Conservation (phyloP, 1,284 basidiomycete genomes). For the Xerocomus cyaneibrunnescens region DNA sequence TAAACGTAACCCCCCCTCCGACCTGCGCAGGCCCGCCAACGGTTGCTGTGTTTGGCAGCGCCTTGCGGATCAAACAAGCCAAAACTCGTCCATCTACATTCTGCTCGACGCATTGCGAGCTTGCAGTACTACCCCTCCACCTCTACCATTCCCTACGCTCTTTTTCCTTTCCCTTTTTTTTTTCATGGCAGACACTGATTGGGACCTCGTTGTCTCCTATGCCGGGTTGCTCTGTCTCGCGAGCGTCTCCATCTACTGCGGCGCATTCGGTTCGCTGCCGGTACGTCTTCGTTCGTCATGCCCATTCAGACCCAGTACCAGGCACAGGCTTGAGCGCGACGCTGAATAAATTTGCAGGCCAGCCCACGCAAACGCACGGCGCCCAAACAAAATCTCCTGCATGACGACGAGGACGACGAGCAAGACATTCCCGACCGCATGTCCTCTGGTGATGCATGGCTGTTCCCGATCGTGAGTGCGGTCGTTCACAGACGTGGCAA, state of each 20-base stretch:
- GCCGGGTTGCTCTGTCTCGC: slow-evolving; percentile 65
- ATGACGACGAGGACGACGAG: slow-evolving; percentile 37
- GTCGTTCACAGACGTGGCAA: too few relatives aligned
- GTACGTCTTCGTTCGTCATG: slow-evolving; percentile 39
- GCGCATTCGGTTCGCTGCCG: slow-evolving; percentile 65
- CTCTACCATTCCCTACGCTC: not conserved
- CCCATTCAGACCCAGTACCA: not conserved
- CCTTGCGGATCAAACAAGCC: slow-evolving; percentile 14
- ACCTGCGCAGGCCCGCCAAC: too few relatives aligned
- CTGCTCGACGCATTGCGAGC: too few relatives aligned
- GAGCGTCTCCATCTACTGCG: slow-evolving; percentile 60
- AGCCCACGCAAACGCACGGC: not conserved
- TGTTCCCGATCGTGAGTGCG: slow-evolving; percentile 74
- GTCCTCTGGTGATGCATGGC: slow-evolving; percentile 68
- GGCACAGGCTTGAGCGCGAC: not conserved
- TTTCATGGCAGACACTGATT: slow-evolving; percentile 39
- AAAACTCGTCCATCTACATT: slow-evolving; percentile 13
- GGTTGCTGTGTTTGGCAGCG: slow-evolving; percentile 4
- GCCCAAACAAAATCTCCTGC: slow-evolving; percentile 17
- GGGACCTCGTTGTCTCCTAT: slow-evolving; percentile 64
- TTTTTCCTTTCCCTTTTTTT: not conserved
- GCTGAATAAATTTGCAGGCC: slow-evolving; percentile 12
- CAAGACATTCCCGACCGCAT: slow-evolving; percentile 56
- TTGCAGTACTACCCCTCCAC: too few relatives aligned
- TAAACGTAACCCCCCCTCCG: not conserved